Percentiles rank a stretch among this genome's conserved stretches.
phyloP scores from a whole-genome alignment of 2,329 filamentous ascomycete species.

The Ophiostoma sp. region DNA sequence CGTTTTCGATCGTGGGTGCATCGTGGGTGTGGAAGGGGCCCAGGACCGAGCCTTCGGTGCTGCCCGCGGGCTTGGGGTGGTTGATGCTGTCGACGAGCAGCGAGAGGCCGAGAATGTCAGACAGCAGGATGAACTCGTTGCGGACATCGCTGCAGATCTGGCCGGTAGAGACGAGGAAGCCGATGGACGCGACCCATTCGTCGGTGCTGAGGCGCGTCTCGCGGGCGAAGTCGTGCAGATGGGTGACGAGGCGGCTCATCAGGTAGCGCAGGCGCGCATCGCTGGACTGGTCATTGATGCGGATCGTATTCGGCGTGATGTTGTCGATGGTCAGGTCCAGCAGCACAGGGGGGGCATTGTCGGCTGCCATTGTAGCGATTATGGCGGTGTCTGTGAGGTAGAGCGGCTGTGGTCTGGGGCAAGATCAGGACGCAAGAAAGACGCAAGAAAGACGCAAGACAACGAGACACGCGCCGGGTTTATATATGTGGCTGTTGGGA shows the following conservation, averaged over 20 bases:
- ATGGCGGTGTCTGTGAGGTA: neutral
- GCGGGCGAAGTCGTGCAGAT: conserved; percentile 75
- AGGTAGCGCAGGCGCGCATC: conserved; percentile 65
- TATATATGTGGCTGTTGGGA: neutral
- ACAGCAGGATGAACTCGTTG: conserved; percentile 78
- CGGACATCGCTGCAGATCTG: conserved; percentile 69
- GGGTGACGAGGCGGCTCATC: conserved; percentile 65
- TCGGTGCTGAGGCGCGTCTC: conserved; percentile 69
- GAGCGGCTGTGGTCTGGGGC: neutral
- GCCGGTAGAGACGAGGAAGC: conserved; percentile 66
- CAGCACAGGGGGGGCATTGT: conserved; percentile 25
- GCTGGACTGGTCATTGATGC: conserved; percentile 65
- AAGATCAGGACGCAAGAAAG: no score
- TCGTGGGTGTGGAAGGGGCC: conserved; percentile 82
- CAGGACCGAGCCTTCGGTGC: conserved; percentile 73
- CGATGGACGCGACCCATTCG: conserved; percentile 71
- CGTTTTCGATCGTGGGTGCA: conserved; percentile 52
- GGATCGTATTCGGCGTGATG: conserved; percentile 69
- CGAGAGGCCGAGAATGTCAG: conserved; percentile 72
- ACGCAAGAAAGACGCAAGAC: neutral
- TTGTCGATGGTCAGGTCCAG: conserved; percentile 69
- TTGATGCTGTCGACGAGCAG: conserved; percentile 77
- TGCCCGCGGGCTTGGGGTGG: conserved; percentile 66
- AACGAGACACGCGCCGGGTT: neutral
- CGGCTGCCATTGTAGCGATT: conserved; percentile 13